These are phyloP conservation scores for Fusarium oligoseptatum DNA, from an alignment of 2,329 filamentous ascomycete species.

Conservation along the genomic window DNA sequence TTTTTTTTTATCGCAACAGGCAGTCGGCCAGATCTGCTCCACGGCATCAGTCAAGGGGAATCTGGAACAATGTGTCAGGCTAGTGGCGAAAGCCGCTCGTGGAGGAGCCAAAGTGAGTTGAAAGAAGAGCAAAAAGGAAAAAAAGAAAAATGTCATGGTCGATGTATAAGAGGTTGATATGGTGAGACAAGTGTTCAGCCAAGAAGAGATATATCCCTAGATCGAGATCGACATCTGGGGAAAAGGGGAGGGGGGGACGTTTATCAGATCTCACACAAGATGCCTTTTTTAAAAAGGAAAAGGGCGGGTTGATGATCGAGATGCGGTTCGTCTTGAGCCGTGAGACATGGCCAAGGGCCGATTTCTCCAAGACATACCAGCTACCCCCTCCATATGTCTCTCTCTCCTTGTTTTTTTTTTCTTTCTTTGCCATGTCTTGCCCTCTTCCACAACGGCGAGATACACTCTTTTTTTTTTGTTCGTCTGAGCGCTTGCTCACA, in stretches of 20 bases:
- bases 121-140: neutral
- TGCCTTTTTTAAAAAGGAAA: neutral
- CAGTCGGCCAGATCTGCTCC: constrained; percentile 90
- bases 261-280: constrained; percentile 18
- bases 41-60: constrained; percentile 84
- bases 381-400: constrained; percentile 7
- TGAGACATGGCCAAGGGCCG: constrained; percentile 39
- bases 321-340: constrained; percentile 21
- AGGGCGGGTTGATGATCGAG: neutral
- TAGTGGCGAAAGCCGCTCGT: constrained; percentile 79
- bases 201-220: constrained; percentile 18
- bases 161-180: neutral
- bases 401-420: constrained; percentile 1
- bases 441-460: constrained; percentile 23
- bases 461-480: constrained; percentile 15
- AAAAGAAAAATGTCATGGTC: neutral
- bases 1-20: constrained; percentile 63
- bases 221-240: constrained; percentile 27
- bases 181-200: constrained; percentile 17
- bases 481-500: constrained; percentile 26
- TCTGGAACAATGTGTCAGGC: constrained; percentile 79
- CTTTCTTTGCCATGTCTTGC: constrained; percentile 2
- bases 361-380: constrained; percentile 27
- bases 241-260: neutral
- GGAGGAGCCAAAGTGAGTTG: constrained; percentile 81